These are phyloP conservation scores for Nitzschia sp. DNA, from an alignment of 108 stramenopile genomes.

Conservation along the genomic window DNA sequence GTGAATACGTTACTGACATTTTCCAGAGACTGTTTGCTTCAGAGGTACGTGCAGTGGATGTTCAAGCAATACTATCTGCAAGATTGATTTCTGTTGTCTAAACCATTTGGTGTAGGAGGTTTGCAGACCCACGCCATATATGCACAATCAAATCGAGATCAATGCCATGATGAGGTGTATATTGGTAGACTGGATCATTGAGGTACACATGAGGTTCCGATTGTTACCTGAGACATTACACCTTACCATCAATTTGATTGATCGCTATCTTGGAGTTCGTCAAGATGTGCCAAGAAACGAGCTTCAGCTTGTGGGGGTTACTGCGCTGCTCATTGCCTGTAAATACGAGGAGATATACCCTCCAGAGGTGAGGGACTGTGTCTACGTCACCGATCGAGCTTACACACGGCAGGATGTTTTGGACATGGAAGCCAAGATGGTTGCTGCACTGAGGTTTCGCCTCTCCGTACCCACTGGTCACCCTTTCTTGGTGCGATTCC, in stretches of 20 bases:
- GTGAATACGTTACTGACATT: slow-evolving; percentile 81
- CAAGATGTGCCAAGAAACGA: slow-evolving; percentile 69
- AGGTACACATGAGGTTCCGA: slow-evolving; percentile 98
- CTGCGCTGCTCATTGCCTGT: slow-evolving; percentile 93
- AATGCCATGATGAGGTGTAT: slow-evolving; percentile 96
- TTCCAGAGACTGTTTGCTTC: slow-evolving; percentile 72
- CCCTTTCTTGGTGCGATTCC: slow-evolving; percentile 89
- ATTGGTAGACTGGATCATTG: slow-evolving; percentile 98
- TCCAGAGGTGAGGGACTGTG: slow-evolving; percentile 93
- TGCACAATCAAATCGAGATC: slow-evolving; percentile 83
- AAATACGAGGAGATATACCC: slow-evolving; percentile 99
- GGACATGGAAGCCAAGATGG: slow-evolving; percentile 94
- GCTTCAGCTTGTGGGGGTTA: slow-evolving; percentile 98
- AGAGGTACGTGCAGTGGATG: slow-evolving; percentile 53
- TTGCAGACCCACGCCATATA: slow-evolving; percentile 54
- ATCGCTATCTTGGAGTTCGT: slow-evolving; percentile 81
- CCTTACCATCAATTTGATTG: slow-evolving; percentile 96
- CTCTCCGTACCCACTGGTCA: slow-evolving; percentile 91
- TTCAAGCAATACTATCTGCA: neutral
- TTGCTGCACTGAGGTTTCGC: slow-evolving; percentile 78
- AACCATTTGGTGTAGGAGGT: no score
- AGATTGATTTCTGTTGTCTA: no score
- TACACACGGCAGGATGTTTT: slow-evolving; percentile 89
- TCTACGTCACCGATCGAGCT: slow-evolving; percentile 95
- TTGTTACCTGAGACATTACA: slow-evolving; percentile 96